Evolutionary conservation across 164 flowering plant species (phyloP).

Genomic region (Annona squamosa): DNA sequence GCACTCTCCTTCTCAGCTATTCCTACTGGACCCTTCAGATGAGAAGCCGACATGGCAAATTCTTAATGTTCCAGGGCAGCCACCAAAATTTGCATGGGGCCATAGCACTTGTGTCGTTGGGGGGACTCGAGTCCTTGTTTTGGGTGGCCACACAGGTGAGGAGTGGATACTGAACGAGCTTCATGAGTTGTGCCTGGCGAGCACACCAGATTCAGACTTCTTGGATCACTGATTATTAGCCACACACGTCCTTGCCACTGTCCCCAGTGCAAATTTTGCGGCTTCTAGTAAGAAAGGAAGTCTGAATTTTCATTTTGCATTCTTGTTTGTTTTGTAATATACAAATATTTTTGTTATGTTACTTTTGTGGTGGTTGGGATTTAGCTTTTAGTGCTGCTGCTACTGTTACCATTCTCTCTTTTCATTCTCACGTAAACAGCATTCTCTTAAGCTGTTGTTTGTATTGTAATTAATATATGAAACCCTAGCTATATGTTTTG

Average conservation of each 20-base stretch:
- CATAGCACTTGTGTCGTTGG: slow-evolving; percentile 91
- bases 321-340: not conserved
- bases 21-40: slow-evolving; percentile 71
- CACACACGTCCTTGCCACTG: not conserved
- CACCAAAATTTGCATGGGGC: slow-evolving; percentile 88
- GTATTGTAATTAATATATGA: not conserved
- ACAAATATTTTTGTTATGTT: not conserved
- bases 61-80: slow-evolving; percentile 78
- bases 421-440: too few species aligned
- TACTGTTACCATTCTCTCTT: not conserved
- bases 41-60: slow-evolving; percentile 85
- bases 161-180: slow-evolving; percentile 83
- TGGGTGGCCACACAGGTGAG: slow-evolving; percentile 83
- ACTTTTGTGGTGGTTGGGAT: not conserved
- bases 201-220: slow-evolving; percentile 45
- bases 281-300: not conserved
- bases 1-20: slow-evolving; percentile 83
- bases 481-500: too few species aligned
- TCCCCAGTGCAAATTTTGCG: not conserved
- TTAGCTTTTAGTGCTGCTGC: not conserved
- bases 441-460: not conserved
- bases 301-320: not conserved
- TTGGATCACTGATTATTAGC: not conserved
- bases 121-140: slow-evolving; percentile 70
- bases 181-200: slow-evolving; percentile 75